phyloP scores from a whole-genome alignment of 1,284 basidiomycete species.

The Trametes polyzona region DNA sequence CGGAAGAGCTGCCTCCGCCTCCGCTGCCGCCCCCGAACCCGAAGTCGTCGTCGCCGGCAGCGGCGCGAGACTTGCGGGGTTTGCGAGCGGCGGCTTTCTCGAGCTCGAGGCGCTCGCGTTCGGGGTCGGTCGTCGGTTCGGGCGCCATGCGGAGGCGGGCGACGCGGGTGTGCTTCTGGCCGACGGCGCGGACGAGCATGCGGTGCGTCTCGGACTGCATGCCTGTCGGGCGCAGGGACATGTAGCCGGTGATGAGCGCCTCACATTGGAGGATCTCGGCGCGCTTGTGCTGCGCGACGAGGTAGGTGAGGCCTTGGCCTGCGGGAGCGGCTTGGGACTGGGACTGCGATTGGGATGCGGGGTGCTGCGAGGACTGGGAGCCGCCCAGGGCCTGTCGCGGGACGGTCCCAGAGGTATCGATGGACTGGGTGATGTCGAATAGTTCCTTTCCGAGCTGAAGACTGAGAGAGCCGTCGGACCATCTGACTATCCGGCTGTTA shows the following conservation, averaged over 20 bases:
- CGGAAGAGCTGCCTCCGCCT: slow-evolving; percentile 47
- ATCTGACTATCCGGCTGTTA: slow-evolving; percentile 85
- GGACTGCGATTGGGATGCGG: slow-evolving; percentile 32
- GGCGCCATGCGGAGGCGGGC: slow-evolving; percentile 76
- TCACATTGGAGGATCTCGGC: slow-evolving; percentile 86
- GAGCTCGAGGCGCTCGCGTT: slow-evolving; percentile 72
- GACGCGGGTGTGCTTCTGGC: slow-evolving; percentile 81
- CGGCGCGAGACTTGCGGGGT: slow-evolving; percentile 54
- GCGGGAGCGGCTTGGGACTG: slow-evolving; percentile 41
- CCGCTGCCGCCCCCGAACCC: slow-evolving; percentile 52
- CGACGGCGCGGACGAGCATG: slow-evolving; percentile 85
- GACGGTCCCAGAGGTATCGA: slow-evolving; percentile 70
- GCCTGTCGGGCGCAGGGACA: slow-evolving; percentile 84
- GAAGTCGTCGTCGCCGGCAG: slow-evolving; percentile 52
- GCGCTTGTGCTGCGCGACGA: slow-evolving; percentile 88
- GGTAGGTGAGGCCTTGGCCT: slow-evolving; percentile 82
- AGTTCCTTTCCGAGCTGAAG: slow-evolving; percentile 89
- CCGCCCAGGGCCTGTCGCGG: slow-evolving; percentile 57
- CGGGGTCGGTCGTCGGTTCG: slow-evolving; percentile 73
- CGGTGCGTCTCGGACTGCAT: slow-evolving; percentile 91
- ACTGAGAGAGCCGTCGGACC: slow-evolving; percentile 91
- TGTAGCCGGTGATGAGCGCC: slow-evolving; percentile 79
- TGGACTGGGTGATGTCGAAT: slow-evolving; percentile 82
- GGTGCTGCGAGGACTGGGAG: slow-evolving; percentile 37
- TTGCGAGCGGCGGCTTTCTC: slow-evolving; percentile 67